Evolutionary conservation across 352 stramenopile genomes (phyloP), one percentile per base, ranked within the genome.

Genomic region (Pythium pyrilobum): DNA sequence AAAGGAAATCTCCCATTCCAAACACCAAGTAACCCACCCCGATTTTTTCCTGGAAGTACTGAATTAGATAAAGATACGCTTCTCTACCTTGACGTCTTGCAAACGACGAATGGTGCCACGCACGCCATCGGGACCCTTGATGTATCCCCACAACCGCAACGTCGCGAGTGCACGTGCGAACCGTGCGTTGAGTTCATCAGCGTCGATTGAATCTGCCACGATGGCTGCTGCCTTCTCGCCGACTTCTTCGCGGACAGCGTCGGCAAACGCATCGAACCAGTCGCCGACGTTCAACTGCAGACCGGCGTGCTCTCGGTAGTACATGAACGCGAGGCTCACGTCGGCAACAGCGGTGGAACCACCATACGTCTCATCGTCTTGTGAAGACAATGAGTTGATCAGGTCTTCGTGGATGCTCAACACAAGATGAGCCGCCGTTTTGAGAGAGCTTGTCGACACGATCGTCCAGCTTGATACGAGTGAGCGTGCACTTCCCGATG

Each of bases 1-100:
- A 49, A 16, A n/a, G 42, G 32, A 60, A 66, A 61, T 61, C 34
- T 52, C 49, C 42, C 51, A 59, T 44, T 23, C 10, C 25, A 38
- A 40, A 42, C 36, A 46, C 40, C 51, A 40, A 59, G 39, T 46
- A 27, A 52, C 41, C 51, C 51, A 38, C 7, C 23, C 1, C 12
- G n/a, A n/a, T n/a, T n/a, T n/a, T n/a, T n/a, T n/a, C n/a, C n/a
- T n/a, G n/a, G n/a, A n/a, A n/a, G n/a, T n/a, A n/a, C n/a, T n/a
- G n/a, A n/a, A n/a, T n/a, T 72, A 92, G 45, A 92, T 76, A 48
- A 92, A 92, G 25, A 92, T 77, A 12, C 87, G 56, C 59, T 92
- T 92, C 54, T 90, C 74, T n/a, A 91, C 62, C 20, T 72, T 50
- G 46, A 88, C 71, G 28, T 87, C 68, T 36, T 81, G 67, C 20